Conservation (phyloP, 2,329 filamentous ascomycete genomes). For the Talaromyces sp. region DNA sequence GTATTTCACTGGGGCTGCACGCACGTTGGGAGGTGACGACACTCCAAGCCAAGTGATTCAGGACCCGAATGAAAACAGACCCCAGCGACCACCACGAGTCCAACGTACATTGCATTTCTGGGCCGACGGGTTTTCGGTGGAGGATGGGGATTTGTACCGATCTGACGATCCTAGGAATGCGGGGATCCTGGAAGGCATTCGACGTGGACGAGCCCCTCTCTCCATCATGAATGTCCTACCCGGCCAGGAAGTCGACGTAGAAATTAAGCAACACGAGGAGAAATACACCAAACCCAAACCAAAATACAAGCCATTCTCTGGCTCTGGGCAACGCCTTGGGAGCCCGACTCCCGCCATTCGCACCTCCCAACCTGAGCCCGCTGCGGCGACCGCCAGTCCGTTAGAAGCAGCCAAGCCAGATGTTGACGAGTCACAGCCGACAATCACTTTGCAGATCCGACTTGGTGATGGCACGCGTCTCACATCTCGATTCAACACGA, state of each 20-base stretch:
- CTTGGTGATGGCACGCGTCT: constrained; percentile 59
- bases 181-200: constrained; percentile 57
- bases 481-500: constrained; percentile 59
- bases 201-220: constrained; percentile 57
- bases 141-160: constrained; percentile 59
- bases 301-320: constrained; percentile 59
- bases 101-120: constrained; percentile 59
- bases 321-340: constrained; percentile 56
- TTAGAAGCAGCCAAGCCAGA: constrained; percentile 35
- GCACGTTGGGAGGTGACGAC: constrained; percentile 62
- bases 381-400: constrained; percentile 16
- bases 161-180: constrained; percentile 60
- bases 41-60: constrained; percentile 53
- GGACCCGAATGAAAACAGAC: constrained; percentile 41
- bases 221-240: constrained; percentile 58
- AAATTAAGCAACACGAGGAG: constrained; percentile 59
- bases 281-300: constrained; percentile 60
- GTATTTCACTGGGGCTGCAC: constrained; percentile 56
- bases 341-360: constrained; percentile 56
- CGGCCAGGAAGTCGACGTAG: constrained; percentile 60
- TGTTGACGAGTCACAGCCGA: constrained; percentile 54
- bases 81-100: constrained; percentile 45
- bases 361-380: constrained; percentile 27
- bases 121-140: constrained; percentile 61
- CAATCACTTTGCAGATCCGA: constrained; percentile 56